These are phyloP conservation scores for Centella asiatica DNA, from an alignment of 129 eudicot species.

Conservation along the genomic window DNA sequence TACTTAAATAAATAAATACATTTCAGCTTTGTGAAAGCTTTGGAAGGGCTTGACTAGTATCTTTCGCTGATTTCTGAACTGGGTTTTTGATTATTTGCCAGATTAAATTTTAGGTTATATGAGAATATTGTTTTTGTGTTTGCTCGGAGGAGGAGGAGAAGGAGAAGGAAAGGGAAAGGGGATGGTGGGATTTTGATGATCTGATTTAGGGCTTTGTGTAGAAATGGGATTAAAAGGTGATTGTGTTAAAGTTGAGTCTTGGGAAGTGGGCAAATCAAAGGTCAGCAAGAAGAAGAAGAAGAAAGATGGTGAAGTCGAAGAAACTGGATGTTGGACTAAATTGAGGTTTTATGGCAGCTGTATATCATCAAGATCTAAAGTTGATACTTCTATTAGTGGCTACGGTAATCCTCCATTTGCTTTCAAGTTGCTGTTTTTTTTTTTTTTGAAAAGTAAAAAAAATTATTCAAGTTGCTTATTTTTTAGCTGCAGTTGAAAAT, in stretches of 20 bases:
- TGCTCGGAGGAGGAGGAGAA: not conserved
- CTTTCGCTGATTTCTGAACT: constrained; percentile 10
- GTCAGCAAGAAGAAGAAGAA: constrained; percentile 47
- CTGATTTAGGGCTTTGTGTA: constrained; percentile 33
- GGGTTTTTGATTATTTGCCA: constrained; percentile 13
- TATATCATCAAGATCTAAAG: constrained; percentile 93
- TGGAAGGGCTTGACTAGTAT: not conserved
- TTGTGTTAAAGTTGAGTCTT: constrained; percentile 54
- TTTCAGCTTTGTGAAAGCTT: constrained; percentile 1
- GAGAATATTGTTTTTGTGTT: constrained; percentile 8
- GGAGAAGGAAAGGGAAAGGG: not conserved
- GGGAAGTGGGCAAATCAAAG: constrained; percentile 66
- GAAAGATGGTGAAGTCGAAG: constrained; percentile 42
- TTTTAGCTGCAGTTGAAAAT: not conserved
- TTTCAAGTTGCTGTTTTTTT: no score
- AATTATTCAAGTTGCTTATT: not conserved
- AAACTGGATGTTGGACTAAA: constrained; percentile 68
- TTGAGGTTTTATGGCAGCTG: constrained; percentile 75
- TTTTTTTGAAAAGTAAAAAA: no score
- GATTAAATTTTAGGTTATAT: not conserved
- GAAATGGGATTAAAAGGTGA: constrained; percentile 63
- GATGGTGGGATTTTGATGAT: constrained; percentile 20
- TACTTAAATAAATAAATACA: no score
- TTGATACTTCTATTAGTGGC: constrained; percentile 84
- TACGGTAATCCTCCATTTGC: constrained; percentile 41